Conservation (phyloP, 2,329 filamentous ascomycete genomes). For the Drechmeria coniospora region DNA sequence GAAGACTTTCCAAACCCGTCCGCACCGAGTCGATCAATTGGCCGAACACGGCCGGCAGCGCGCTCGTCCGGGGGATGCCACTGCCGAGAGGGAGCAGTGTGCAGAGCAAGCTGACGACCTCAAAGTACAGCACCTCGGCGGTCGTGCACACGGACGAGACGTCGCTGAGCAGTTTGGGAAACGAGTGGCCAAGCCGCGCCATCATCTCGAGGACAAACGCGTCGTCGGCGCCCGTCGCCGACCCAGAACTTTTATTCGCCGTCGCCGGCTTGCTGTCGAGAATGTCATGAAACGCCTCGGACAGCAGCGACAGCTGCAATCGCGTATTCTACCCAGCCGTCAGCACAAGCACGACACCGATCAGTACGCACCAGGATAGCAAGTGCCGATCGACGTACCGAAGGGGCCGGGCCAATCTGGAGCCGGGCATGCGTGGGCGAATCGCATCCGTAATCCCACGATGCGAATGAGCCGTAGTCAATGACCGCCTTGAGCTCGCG, state of each 20-base stretch:
- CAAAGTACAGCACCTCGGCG: constrained; percentile 28
- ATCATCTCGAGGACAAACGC: constrained; percentile 28
- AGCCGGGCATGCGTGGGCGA: constrained; percentile 27
- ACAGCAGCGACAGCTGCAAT: constrained; percentile 30
- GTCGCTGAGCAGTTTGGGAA: constrained; percentile 22
- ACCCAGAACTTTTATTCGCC: constrained; percentile 30
- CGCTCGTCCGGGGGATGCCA: constrained; percentile 9
- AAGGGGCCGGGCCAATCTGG: constrained; percentile 33
- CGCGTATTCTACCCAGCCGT: constrained; percentile 26
- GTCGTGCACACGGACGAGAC: constrained; percentile 19
- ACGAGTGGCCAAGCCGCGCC: constrained; percentile 24
- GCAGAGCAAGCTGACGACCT: constrained; percentile 24
- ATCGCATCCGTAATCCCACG: constrained; percentile 23
- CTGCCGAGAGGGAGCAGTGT: constrained; percentile 16
- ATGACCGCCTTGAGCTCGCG: constrained; percentile 26
- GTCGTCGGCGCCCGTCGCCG: constrained; percentile 24
- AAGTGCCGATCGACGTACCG: too few species aligned
- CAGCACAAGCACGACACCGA: constrained; percentile 4
- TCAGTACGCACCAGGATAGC: too few species aligned
- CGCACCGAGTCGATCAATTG: constrained; percentile 13
- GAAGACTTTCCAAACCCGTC: constrained; percentile 12
- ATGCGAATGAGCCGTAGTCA: constrained; percentile 37
- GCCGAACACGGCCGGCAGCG: constrained; percentile 10
- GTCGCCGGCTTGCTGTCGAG: constrained; percentile 31
- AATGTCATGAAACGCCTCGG: constrained; percentile 36